A percentile compares a stretch with the other conserved stretches of the same genome.
phyloP scores from a whole-genome alignment of 1,284 basidiomycete genomes.

The Cryptococcus jaspeensis region DNA sequence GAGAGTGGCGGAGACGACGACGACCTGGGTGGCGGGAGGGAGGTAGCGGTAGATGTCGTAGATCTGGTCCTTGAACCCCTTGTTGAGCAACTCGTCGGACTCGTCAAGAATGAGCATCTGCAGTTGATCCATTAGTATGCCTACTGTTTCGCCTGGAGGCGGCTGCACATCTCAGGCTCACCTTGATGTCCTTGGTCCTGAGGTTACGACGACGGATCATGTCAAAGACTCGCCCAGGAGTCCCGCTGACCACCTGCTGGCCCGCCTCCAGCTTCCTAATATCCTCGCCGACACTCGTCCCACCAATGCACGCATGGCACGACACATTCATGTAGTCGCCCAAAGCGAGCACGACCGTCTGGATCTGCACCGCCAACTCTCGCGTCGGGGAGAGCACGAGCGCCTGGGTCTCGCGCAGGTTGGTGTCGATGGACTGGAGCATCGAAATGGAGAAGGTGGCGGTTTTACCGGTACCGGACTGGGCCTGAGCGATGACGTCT shows the following conservation, averaged over 20 bases:
- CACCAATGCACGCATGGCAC: constrained; percentile 98
- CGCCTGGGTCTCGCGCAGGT: constrained; percentile 92
- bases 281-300: constrained; percentile 96
- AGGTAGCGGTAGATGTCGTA: constrained; percentile 99
- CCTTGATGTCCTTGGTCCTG: constrained; percentile 94
- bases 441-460: constrained; percentile 96
- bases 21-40: constrained; percentile 96
- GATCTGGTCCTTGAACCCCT: constrained; percentile 99
- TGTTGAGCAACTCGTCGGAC: constrained; percentile 95
- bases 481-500: constrained; percentile 97
- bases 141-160: background rate
- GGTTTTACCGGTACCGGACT: constrained; percentile 99
- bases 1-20: constrained; percentile 90
- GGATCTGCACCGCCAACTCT: constrained; percentile 95
- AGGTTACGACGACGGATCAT: constrained; percentile 96
- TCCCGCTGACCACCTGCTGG: constrained; percentile 96
- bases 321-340: constrained; percentile 99
- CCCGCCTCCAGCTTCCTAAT: constrained; percentile 98
- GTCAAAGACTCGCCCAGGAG: constrained; percentile 97
- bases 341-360: constrained; percentile 94
- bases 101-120: constrained; percentile 96
- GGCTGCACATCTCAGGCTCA: constrained; percentile 9
- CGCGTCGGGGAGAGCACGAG: constrained; percentile 93
- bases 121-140: background rate
- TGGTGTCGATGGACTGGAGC: constrained; percentile 90